Evolutionary conservation across 768 basidiomycete genomes (phyloP).

Genomic region (Leccinum disarticulatum): DNA sequence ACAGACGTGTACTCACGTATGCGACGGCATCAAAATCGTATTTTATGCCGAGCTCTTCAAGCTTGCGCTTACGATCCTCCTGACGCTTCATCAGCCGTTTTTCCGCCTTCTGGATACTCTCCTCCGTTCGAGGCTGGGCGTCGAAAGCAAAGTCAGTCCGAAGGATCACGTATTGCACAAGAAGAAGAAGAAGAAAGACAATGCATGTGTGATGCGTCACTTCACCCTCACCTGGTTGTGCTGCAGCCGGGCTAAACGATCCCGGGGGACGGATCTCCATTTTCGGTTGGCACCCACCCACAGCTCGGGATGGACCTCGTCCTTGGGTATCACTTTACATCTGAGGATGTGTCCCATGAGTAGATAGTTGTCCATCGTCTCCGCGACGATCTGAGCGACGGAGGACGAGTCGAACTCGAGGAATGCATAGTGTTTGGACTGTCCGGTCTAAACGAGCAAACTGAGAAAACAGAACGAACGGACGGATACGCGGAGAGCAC

Average conservation of each 20-base stretch:
- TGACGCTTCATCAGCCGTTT: constrained; percentile 76
- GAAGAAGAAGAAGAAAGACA: not conserved
- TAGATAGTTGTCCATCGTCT: constrained; percentile 99
- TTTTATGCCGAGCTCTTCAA: constrained; percentile 78
- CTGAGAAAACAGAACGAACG: not conserved
- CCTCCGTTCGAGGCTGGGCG: constrained; percentile 67
- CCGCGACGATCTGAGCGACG: constrained; percentile 92
- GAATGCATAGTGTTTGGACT: constrained; percentile 96
- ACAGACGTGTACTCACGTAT: constrained; percentile 60
- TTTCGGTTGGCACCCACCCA: constrained; percentile 98
- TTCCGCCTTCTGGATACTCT: constrained; percentile 62
- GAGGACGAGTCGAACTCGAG: constrained; percentile 88
- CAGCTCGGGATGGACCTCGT: constrained; percentile 87
- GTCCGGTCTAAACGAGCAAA: constrained; percentile 65
- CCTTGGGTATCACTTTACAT: constrained; percentile 87
- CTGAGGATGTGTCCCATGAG: constrained; percentile 91
- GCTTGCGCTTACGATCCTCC: constrained; percentile 70
- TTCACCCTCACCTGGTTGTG: constrained; percentile 73
- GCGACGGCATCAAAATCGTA: constrained; percentile 82
- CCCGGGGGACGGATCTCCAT: constrained; percentile 75
- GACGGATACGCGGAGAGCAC: not conserved
- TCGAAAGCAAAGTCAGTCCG: constrained; percentile 9
- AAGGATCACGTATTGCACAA: not conserved
- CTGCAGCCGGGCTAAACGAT: constrained; percentile 64
- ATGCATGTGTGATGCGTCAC: not conserved